Evolutionary conservation across 1,139 yeast species (phyloP).

Genomic region (Blastobotrys malaysiensis): DNA sequence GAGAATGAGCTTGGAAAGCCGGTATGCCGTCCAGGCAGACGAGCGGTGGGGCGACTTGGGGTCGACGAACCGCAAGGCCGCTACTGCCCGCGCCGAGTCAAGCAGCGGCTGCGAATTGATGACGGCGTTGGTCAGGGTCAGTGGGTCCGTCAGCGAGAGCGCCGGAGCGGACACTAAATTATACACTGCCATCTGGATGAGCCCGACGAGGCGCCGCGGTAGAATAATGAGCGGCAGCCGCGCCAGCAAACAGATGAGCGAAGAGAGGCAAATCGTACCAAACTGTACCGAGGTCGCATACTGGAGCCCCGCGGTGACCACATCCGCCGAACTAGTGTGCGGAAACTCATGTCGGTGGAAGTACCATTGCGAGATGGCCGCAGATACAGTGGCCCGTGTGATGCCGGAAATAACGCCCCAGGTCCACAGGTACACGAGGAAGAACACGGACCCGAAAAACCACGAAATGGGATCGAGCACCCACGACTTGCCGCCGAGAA

Average conservation of each 20-base stretch:
- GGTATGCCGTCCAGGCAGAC: slow-evolving; percentile 31
- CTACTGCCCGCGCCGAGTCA: slow-evolving; percentile 31
- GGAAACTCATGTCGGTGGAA: slow-evolving; percentile 30
- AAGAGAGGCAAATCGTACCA: slow-evolving; percentile 37
- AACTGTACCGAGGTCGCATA: slow-evolving; percentile 33
- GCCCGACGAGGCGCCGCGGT: slow-evolving; percentile 29
- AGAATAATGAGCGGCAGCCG: slow-evolving; percentile 35
- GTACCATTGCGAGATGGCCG: slow-evolving; percentile 39
- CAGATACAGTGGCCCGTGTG: slow-evolving; percentile 34
- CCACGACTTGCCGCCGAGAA: slow-evolving; percentile 27
- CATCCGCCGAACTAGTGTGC: slow-evolving; percentile 20
- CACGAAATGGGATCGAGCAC: slow-evolving; percentile 32
- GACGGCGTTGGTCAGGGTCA: slow-evolving; percentile 37
- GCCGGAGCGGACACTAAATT: slow-evolving; percentile 28
- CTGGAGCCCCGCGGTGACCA: slow-evolving; percentile 26
- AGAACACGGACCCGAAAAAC: slow-evolving; percentile 34
- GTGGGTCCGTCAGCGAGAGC: slow-evolving; percentile 32
- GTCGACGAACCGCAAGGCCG: slow-evolving; percentile 18
- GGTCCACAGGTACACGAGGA: slow-evolving; percentile 40
- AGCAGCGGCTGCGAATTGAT: slow-evolving; percentile 31
- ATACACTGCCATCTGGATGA: slow-evolving; percentile 26
- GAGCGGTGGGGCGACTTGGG: background rate
- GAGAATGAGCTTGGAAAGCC: slow-evolving; percentile 36
- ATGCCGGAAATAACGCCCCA: slow-evolving; percentile 39
- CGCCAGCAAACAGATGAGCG: slow-evolving; percentile 31